Base-by-base conservation (phyloP, 768 basidiomycete genomes). In the Hypholoma sublateritium region DNA sequence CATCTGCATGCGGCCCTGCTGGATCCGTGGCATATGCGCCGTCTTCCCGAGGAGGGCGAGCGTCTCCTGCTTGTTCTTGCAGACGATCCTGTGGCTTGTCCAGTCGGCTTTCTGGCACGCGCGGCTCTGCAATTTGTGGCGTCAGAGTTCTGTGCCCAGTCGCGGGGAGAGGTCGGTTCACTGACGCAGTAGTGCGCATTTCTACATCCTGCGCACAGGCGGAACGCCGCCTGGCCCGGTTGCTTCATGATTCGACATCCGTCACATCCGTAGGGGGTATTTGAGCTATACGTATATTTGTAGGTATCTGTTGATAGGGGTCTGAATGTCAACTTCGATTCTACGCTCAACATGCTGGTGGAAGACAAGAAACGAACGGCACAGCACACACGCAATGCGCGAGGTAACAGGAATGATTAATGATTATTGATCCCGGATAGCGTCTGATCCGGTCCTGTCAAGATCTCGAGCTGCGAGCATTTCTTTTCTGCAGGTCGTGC, bases 141-240 rank as follows among this genome's bases (percentile, higher is more conserved):
- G 32, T 11, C n/a, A 8, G 5, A 11, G 24, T 17, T 49, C 34
- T 32, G 32, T 4, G 32, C 21, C 4, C 3, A 6, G 2, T 32
- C 28, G 28, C 28, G 1, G 28, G 28, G 28, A 32, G 28, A 32
- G 28, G 28, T 2, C 28, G 6, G 28, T 32, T 32, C 9, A 51
- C 50, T 41, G 22, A 51, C 50, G 19, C 50, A 51, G 37, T 51
- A 51, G 13, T 37, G 50, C 35, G 36, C 39, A 51, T 16, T 36
- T 22, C 22, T 51, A 36, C 50, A 51, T 24, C 36, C 50, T 16
- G 5, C 22, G 50, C 50, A 51, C 7, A 51, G 19, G 16, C 22
- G 11, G 21, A 51, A 51, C 3, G 37, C 22, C 39, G 13, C 17
- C 2, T 41, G 2, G 1, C 21, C 37, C 12, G 37, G 37, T 5